phyloP scores from a whole-genome alignment of 257 asterid species.

The Nicotiana undulata region DNA sequence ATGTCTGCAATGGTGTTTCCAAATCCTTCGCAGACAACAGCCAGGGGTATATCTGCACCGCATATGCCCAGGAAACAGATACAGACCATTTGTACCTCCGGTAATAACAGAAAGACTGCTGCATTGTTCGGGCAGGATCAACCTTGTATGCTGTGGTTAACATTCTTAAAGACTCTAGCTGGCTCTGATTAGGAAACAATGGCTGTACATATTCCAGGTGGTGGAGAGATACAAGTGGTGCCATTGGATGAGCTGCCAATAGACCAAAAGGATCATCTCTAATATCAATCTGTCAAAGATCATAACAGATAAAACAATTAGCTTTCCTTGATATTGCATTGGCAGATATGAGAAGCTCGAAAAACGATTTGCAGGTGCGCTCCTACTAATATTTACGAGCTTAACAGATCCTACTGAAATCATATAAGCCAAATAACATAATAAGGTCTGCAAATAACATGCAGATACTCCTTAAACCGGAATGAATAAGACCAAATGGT shows the following conservation, averaged over 20 bases:
- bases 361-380: neutral
- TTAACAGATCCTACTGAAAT: neutral
- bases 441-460: neutral
- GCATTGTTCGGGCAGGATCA: slow-evolving; percentile 59
- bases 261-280: slow-evolving; percentile 73
- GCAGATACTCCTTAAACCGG: neutral
- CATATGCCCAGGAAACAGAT: slow-evolving; percentile 82
- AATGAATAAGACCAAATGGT: neutral
- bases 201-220: slow-evolving; percentile 60
- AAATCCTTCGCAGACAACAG: slow-evolving; percentile 45
- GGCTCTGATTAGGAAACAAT: slow-evolving; percentile 54
- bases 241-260: slow-evolving; percentile 77
- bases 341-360: neutral
- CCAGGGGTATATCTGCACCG: slow-evolving; percentile 54
- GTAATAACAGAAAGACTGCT: slow-evolving; percentile 65
- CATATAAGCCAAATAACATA: neutral
- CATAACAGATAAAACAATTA: neutral
- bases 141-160: slow-evolving; percentile 42
- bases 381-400: neutral
- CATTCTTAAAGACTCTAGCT: slow-evolving; percentile 39
- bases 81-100: slow-evolving; percentile 56
- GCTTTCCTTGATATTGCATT: too few relatives aligned
- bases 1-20: slow-evolving; percentile 65
- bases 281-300: slow-evolving; percentile 54
- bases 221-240: slow-evolving; percentile 82